phyloP scores from a whole-genome alignment of 495 filamentous ascomycete species.

The Xylaria nigripes region DNA sequence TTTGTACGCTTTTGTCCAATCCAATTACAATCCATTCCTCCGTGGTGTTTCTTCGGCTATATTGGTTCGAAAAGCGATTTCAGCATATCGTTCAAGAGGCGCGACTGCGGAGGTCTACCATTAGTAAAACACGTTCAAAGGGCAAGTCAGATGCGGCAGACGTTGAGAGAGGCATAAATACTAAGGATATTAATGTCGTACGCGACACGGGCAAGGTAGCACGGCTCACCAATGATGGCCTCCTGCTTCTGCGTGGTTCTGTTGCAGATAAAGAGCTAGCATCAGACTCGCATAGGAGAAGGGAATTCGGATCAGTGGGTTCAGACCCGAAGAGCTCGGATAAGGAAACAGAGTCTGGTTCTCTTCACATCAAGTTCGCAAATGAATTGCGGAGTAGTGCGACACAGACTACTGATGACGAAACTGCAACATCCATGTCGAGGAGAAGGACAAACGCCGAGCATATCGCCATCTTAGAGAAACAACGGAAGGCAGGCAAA shows the following conservation, averaged over 20 bases:
- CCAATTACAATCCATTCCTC: constrained; percentile 84
- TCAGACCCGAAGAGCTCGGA: constrained; percentile 9
- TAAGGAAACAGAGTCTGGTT: constrained; percentile 5
- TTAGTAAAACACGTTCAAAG: constrained; percentile 46
- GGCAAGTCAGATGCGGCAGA: constrained; percentile 47
- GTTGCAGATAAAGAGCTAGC: too few relatives aligned
- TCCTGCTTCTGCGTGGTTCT: too few relatives aligned
- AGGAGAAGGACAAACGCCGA: constrained; percentile 56
- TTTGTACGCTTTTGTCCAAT: constrained; percentile 65
- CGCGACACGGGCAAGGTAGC: constrained; percentile 38
- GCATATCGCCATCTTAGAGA: constrained; percentile 78
- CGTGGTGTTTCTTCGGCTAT: constrained; percentile 84
- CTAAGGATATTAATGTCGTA: constrained; percentile 66
- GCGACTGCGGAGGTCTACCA: constrained; percentile 32
- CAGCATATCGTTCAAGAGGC: constrained; percentile 56
- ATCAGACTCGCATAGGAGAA: too few relatives aligned
- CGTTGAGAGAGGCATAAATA: constrained; percentile 61
- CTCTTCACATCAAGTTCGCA: constrained; percentile 53
- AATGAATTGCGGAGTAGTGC: constrained; percentile 48
- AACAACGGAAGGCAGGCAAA: constrained; percentile 67
- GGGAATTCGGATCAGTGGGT: constrained; percentile 22
- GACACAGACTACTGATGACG: constrained; percentile 22
- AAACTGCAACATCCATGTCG: constrained; percentile 37
- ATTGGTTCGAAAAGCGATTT: constrained; percentile 97
- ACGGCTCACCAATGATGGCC: constrained; percentile 42